Conservation (phyloP, 208 protist species). For the Crithidia thermophila region DNA sequence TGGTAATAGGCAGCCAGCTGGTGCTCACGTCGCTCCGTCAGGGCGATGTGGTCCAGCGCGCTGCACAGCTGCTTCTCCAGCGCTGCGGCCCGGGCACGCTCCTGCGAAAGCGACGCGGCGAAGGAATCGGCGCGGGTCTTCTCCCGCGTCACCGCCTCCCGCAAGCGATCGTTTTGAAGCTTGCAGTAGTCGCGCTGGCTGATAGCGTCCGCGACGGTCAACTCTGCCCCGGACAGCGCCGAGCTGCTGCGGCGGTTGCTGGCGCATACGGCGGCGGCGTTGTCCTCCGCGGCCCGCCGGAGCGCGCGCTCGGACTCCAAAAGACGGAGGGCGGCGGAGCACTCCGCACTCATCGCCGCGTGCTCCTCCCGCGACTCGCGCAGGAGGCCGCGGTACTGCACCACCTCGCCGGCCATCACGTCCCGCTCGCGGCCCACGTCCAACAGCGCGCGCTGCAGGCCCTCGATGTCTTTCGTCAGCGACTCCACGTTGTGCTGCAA, state of each 20-base stretch:
- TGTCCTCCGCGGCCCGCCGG: constrained; percentile 17
- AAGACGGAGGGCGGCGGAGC: constrained; percentile 23
- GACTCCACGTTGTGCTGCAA: constrained; percentile 54
- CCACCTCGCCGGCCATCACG: constrained; percentile 44
- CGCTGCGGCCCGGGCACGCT: constrained; percentile 25
- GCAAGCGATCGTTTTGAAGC: constrained; percentile 53
- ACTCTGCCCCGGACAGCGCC: background rate
- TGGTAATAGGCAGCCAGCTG: constrained; percentile 40
- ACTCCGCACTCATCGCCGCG: constrained; percentile 23
- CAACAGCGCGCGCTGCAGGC: constrained; percentile 32
- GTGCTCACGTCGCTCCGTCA: constrained; percentile 28
- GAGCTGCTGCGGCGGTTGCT: background rate
- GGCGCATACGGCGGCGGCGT: background rate
- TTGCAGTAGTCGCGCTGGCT: constrained; percentile 75
- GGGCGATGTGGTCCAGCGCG: constrained; percentile 40
- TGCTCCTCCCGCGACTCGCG: constrained; percentile 27
- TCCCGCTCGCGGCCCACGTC: constrained; percentile 42
- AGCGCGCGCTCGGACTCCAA: constrained; percentile 37
- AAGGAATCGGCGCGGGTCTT: constrained; percentile 35
- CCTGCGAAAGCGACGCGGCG: constrained; percentile 26
- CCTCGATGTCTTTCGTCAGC: constrained; percentile 44
- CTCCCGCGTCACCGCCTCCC: constrained; percentile 15
- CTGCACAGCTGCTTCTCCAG: constrained; percentile 45
- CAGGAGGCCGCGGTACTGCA: constrained; percentile 37
- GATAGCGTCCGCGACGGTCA: constrained; percentile 20